Evolutionary conservation across 2,329 filamentous ascomycete genomes (phyloP), one percentile per base, ranked within the genome.

Genomic region (Fusarium concolor): DNA sequence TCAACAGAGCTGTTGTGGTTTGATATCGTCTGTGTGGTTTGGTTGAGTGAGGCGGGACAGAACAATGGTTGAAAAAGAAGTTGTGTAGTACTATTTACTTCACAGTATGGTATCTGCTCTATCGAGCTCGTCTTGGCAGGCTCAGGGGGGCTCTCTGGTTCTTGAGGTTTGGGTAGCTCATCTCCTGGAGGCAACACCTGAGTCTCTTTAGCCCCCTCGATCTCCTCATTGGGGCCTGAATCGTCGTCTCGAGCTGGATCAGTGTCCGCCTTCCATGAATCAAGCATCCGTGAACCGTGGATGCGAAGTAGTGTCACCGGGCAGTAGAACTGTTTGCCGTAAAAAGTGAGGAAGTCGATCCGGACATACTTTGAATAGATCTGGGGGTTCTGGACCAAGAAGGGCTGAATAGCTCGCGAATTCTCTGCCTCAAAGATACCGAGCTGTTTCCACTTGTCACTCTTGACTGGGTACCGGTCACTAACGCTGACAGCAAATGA

Each of bases 301-400:
- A 99, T 92, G 55, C 96, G 89, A 53, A 99, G 83, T 18, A 99
- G 81, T 62, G 95, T 97, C 17, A 99, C 83, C 0, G 96, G 96
- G 75, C 96, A 99, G 77, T 97, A 99, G 77, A 92, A 99, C 77
- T 99, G 96, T 72, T 94, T 97, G 10, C 96, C 96, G 77, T 95
- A 99, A 77, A 99, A 95, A 6, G 89, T 93, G 47, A 98, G 78
- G 68, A 98, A 96, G 76, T 99, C 96, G 60, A 99, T 89, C 24
- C 93, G 89, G 41, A 99, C 80, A 79, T 98, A 99, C 67, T 95
- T 90, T 42, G 96, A 94, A 92, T 94, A 99, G 46, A 98, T 98
- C 65, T 96, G 89, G 2, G 96, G 94, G 73, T 97, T 96, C 72
- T 96, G 90, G n/a, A 99, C 87, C 15, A 97, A 81, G 75, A 99